A percentile compares a stretch with the other conserved stretches of the same genome.
phyloP scores from a whole-genome alignment of 2,329 filamentous ascomycete genomes.

The Penicillium sp. region DNA sequence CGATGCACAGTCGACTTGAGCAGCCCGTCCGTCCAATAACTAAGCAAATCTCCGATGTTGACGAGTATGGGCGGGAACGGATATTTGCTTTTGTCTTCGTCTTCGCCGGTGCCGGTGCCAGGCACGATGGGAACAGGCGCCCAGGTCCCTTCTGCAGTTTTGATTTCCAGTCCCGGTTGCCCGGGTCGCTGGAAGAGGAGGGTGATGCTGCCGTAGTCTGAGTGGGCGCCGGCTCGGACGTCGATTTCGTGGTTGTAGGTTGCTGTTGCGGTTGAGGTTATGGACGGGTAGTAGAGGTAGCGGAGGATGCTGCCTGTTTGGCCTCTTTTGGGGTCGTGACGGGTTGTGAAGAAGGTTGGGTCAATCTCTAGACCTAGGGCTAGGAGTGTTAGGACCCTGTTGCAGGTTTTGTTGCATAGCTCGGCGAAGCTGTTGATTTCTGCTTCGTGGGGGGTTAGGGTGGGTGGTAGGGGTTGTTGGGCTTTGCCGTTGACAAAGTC shows the following conservation, averaged over 20 bases:
- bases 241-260: conserved; percentile 54
- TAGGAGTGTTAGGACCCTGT: conserved; percentile 69
- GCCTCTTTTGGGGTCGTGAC: conserved; percentile 54
- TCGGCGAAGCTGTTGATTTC: conserved; percentile 64
- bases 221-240: conserved; percentile 85
- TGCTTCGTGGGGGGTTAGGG: conserved; percentile 57
- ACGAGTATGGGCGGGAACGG: conserved; percentile 66
- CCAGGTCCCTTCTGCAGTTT: conserved; percentile 57
- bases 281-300: conserved; percentile 68
- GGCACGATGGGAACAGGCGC: conserved; percentile 65
- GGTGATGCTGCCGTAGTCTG: conserved; percentile 71
- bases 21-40: conserved; percentile 87
- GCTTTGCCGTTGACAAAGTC: conserved; percentile 66
- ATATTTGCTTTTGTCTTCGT: conserved; percentile 33
- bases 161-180: conserved; percentile 82
- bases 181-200: conserved; percentile 79
- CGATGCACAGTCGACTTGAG: conserved; percentile 85
- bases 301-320: conserved; percentile 60
- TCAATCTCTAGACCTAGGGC: conserved; percentile 66
- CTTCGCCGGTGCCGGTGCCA: conserved; percentile 4
- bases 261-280: conserved; percentile 42
- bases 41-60: conserved; percentile 68
- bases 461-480: conserved; percentile 70
- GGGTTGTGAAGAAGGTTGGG: conserved; percentile 56
- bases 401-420: conserved; percentile 69